Evolutionary conservation across 768 basidiomycete genomes (phyloP), one percentile per base, ranked within the genome.

Genomic region (Mycena belliarum): DNA sequence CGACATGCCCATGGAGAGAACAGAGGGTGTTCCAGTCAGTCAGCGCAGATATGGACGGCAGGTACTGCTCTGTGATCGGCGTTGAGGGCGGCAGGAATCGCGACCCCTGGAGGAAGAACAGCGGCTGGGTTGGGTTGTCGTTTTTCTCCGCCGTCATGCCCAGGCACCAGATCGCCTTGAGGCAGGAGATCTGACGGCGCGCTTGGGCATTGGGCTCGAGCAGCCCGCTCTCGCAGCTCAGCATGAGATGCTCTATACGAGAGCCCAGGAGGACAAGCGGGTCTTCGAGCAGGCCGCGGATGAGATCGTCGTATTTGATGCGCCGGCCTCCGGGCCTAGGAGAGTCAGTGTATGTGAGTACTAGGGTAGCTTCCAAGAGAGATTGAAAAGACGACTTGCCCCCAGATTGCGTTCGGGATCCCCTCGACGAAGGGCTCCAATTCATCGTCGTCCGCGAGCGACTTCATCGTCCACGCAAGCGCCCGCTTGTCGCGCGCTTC

Each of bases 391-490:
- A 7, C 29, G 29, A 6, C 29, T 35, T 6, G 33, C 7, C 61
- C 62, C 33, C 33, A 60, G 1, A 63, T 57, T 1, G 51, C 35
- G 16, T 52, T 46, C 5, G 62, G 62, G 29, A 63, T 57, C 2
- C 62, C 62, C n/a, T 50, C 54, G 0, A 63, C 57, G 18, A 63
- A 63, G 1, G 61, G 57, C 26, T 63, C 61, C 4, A 63, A 42
- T 28, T 63, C 54, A 16, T 59, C 57, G 26, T 63, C 61, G 20
- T 59, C 61, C 18, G 61, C 57, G 41, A 63, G 24, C 1, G 57
- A 59, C 28, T 59, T 63, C 57, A 63, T 59, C 24, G 61, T 63
- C 61, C 62, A 63, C 25, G 43, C 62, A 11, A 63, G 46, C 2
- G 62, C 62, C 7, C 51, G 50, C 47, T 56, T 56, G 41, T 63